Percentiles rank a stretch among this genome's conserved stretches.
These are phyloP conservation scores for Fomitopsis schrenkii DNA, from an alignment of 1,284 basidiomycete species.

Conservation along the genomic window DNA sequence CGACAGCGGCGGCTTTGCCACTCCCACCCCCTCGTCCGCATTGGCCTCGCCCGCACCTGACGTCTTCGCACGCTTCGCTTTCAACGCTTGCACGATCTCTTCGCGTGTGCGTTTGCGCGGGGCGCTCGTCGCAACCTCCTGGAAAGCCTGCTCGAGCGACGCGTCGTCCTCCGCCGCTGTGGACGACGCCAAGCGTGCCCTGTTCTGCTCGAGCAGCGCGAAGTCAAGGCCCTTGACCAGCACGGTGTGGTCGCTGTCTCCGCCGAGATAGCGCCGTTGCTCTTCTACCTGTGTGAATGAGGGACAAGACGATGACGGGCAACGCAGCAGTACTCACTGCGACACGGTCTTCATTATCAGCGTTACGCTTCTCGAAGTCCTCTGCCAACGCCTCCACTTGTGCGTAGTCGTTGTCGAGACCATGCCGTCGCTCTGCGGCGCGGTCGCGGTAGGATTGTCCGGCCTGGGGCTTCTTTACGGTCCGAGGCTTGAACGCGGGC, in stretches of 20 bases:
- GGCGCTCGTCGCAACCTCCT: conserved; percentile 30
- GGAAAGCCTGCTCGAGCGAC: conserved; percentile 72
- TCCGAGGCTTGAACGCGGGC: conserved; percentile 71
- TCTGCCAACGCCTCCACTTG: conserved; percentile 78
- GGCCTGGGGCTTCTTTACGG: conserved; percentile 45
- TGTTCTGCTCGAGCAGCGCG: conserved; percentile 81
- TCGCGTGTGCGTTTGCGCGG: conserved; percentile 68
- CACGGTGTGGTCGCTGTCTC: conserved; percentile 81
- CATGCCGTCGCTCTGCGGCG: conserved; percentile 62
- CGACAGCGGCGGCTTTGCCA: conserved; percentile 7
- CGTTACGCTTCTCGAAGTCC: conserved; percentile 70
- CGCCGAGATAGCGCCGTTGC: conserved; percentile 81
- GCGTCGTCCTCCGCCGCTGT: conserved; percentile 66
- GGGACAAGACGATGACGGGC: neutral
- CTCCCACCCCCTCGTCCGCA: conserved; percentile 5
- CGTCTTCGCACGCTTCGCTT: conserved; percentile 47
- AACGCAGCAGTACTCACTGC: conserved; percentile 40
- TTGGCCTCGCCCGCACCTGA: conserved; percentile 14
- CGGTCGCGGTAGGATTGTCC: conserved; percentile 63
- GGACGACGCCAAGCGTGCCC: conserved; percentile 47
- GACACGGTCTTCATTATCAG: conserved; percentile 49
- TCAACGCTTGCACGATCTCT: conserved; percentile 71
- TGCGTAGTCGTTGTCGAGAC: conserved; percentile 56
- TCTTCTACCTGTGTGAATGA: conserved; percentile 57
- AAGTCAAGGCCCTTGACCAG: conserved; percentile 91